phyloP scores from a whole-genome alignment of 2,329 filamentous ascomycete species.

The Furcasterigmium sp. region DNA sequence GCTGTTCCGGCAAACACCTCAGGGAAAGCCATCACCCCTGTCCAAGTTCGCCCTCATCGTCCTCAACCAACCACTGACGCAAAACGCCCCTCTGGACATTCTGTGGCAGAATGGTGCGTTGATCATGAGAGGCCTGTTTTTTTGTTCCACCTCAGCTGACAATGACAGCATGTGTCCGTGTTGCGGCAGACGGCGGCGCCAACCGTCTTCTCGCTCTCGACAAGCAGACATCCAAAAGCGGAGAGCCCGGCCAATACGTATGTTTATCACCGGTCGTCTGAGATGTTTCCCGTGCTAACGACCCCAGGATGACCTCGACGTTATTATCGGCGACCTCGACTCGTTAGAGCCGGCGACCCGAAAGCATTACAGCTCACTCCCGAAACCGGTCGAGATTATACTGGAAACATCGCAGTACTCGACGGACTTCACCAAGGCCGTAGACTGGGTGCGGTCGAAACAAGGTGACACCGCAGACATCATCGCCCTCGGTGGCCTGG shows the following conservation, averaged over 20 bases:
- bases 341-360: constrained; percentile 62
- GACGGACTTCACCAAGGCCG: constrained; percentile 87
- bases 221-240: constrained; percentile 3
- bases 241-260: constrained; percentile 24
- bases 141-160: too few species aligned
- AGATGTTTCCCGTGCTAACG: not conserved
- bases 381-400: constrained; percentile 51
- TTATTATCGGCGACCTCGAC: constrained; percentile 88
- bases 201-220: constrained; percentile 59
- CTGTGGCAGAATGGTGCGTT: constrained; percentile 45
- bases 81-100: constrained; percentile 39
- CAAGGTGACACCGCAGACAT: constrained; percentile 48
- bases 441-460: constrained; percentile 48
- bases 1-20: constrained; percentile 23
- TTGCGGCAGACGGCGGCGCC: constrained; percentile 90
- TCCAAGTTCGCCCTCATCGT: constrained; percentile 38
- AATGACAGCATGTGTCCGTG: constrained; percentile 60
- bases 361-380: constrained; percentile 58
- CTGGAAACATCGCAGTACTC: constrained; percentile 76
- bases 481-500: constrained; percentile 78
- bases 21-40: constrained; percentile 12
- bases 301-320: constrained; percentile 53
- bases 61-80: constrained; percentile 45
- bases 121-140: too few species aligned
- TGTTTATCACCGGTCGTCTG: constrained; percentile 12